Evolutionary conservation across 1,284 basidiomycete genomes (phyloP), one percentile per base, ranked within the genome.

Genomic region (Tilletia walkeri): DNA sequence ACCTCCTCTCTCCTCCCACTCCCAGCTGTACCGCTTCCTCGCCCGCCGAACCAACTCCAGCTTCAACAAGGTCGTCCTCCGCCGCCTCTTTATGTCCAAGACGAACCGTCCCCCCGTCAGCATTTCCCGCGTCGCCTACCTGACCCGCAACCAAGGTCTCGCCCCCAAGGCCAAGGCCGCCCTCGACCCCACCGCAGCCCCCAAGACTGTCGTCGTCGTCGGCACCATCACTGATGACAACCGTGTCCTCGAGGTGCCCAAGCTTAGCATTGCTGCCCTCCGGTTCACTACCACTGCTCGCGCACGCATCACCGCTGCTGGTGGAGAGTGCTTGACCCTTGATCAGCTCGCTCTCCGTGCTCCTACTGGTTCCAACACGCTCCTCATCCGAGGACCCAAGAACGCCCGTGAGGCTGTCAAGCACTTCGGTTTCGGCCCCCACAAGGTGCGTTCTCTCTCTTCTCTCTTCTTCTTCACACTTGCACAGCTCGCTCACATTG

Each of bases 21-120:
- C 30, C 50, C 81, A 96, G 95, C 90, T 99, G 78, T 99, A 99
- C 89, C 94, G 95, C 84, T 99, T 99, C 90, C 88, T 99, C 77
- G 95, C 95, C 77, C 92, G 96, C 84, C 91, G 96, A 84, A 99
- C 96, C 70, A 93, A 98, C 85, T 90, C 93, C 74, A 87, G 88
- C 80, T 99, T 99, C 88, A 99, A 99, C 92, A 94, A 95, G 90
- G 92, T 90, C 84, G 88, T 99, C 86, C 93, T 99, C 84, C 93
- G 91, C 86, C 92, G 95, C 74, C 90, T 99, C 75, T 99, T 94
- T 89, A 91, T 95, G 86, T 94, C 92, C 85, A 94, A 95, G 89
- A 90, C 89, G 89, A 99, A 99, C 90, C 93, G 94, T 77, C 94
- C 96, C 69, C 96, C 96, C 71, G 87, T 99, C 77, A 98, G 95